These are phyloP conservation scores for Tuber brumale DNA, from an alignment of 495 filamentous ascomycete species.

Conservation along the genomic window DNA sequence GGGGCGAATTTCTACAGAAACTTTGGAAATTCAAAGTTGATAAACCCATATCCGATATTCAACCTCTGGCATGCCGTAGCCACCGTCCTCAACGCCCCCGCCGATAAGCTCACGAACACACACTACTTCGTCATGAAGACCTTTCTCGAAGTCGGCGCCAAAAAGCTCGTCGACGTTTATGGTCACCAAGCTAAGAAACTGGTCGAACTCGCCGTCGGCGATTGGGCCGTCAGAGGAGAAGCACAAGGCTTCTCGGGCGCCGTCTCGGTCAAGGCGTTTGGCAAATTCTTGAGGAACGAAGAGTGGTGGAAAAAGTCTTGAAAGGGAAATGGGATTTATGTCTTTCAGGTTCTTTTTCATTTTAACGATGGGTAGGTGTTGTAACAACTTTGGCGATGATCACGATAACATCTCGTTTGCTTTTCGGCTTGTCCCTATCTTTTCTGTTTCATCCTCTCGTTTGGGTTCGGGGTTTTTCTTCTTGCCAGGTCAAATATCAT, in stretches of 20 bases:
- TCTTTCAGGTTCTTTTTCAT: not conserved
- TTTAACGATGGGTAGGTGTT: not conserved
- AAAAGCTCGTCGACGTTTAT: constrained; percentile 68
- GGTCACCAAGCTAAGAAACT: constrained; percentile 50
- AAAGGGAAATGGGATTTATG: not conserved
- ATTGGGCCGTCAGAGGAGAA: constrained; percentile 36
- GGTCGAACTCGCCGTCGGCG: constrained; percentile 33
- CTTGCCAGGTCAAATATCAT: not conserved
- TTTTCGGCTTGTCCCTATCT: not conserved
- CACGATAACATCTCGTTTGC: not conserved
- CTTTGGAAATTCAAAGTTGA: constrained; percentile 58
- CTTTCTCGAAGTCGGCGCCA: constrained; percentile 64
- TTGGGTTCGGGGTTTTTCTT: not conserved
- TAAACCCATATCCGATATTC: constrained; percentile 69
- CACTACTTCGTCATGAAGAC: constrained; percentile 72
- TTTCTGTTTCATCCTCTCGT: not conserved
- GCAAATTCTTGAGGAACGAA: constrained; percentile 30
- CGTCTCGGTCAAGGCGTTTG: constrained; percentile 30
- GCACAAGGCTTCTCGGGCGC: constrained; percentile 23
- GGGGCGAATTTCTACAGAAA: constrained; percentile 53
- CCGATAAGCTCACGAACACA: constrained; percentile 60
- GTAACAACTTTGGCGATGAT: not conserved
- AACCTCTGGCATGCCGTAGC: constrained; percentile 75
- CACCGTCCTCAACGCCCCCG: constrained; percentile 63
- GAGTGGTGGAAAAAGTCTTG: constrained; percentile 36